Percentiles rank a stretch among this genome's conserved stretches.
Evolutionary conservation across 768 basidiomycete species (phyloP).

Genomic region (Amylocystis lapponica): DNA sequence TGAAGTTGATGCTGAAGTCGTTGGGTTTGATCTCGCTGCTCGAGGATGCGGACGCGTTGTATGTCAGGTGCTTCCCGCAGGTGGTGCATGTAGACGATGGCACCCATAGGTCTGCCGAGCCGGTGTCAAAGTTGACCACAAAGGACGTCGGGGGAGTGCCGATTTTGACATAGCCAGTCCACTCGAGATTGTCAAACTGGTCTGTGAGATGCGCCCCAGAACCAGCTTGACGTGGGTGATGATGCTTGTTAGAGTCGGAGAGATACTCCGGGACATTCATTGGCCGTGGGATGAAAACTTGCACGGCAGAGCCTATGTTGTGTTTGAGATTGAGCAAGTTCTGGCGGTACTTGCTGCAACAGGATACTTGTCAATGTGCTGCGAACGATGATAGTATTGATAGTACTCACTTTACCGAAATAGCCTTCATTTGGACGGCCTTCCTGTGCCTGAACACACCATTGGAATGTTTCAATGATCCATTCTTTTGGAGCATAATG

Average conservation of each 20-base stretch:
- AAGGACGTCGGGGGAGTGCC: constrained; percentile 31
- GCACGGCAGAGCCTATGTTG: constrained; percentile 3
- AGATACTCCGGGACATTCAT: neutral
- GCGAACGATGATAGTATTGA: no score
- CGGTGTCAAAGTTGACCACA: constrained; percentile 37
- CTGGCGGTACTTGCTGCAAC: constrained; percentile 16
- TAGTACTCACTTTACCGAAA: no score
- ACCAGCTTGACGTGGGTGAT: constrained; percentile 3
- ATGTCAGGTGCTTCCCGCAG: constrained; percentile 11
- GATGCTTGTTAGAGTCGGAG: constrained; percentile 2
- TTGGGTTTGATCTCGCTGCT: constrained; percentile 8
- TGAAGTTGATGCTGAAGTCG: constrained; percentile 28
- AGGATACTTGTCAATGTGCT: neutral
- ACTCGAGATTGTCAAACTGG: constrained; percentile 15
- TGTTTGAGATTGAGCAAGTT: constrained; percentile 14
- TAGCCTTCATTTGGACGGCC: no score
- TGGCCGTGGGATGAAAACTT: constrained; percentile 6
- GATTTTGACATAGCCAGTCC: constrained; percentile 32
- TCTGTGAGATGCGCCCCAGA: constrained; percentile 16
- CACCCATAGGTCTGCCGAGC: constrained; percentile 29
- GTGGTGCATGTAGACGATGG: constrained; percentile 10
- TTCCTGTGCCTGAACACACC: no score
- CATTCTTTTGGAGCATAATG: no score
- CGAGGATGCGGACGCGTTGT: constrained; percentile 10
- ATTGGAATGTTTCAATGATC: no score